Base-by-base conservation (phyloP, 768 basidiomycete genomes). In the Ephemerocybe angulata region DNA sequence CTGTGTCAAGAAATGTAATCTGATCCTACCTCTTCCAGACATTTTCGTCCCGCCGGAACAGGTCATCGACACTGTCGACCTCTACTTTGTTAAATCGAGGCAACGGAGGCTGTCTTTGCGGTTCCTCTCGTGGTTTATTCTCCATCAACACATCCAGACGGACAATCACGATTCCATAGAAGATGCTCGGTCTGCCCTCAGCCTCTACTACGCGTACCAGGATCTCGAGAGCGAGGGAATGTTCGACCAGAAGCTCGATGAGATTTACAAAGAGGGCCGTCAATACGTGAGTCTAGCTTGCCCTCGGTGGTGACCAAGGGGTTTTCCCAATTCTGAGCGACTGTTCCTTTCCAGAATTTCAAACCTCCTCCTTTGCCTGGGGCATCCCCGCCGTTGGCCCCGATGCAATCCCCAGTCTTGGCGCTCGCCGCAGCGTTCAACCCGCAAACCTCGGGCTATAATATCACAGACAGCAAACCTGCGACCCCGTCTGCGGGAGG, bases 161-260 rank as follows among this genome's bases (percentile, higher is more conserved):
- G 93, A 93, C 21, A 91, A 85, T 12, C 96, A 99, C 67, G 97
- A 98, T 69, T 98, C 95, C n/a, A 96, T 99, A 60, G 97, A 99
- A 68, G 96, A 98, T 64, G 93, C 94, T 0, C 80, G 84, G 6
- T 91, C 89, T 5, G 94, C 96, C 1, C 73, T 97, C 28, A 79
- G 85, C 60, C 74, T 98, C 29, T 97, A 90, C 72, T 87, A 92
- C 66, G 85, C 87, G 3, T 93, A 88, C 67, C 80, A 85, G 19
- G 76, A 82, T 29, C 85, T 92, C 46, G 88, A 94, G 64, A 85
- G 80, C 27, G 78, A 84, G 42, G 87, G 86, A 1, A 67, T 80
- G 4, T 96, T 97, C 67, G 93, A 96, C 59, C 81, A 87, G 54
- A 91, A 93, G 59, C 76, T 99, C 57, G 94, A 98, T 2, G 86